These are phyloP conservation scores for Phytophthora ramorum DNA, from an alignment of 352 stramenopile species.

Conservation along the genomic window DNA sequence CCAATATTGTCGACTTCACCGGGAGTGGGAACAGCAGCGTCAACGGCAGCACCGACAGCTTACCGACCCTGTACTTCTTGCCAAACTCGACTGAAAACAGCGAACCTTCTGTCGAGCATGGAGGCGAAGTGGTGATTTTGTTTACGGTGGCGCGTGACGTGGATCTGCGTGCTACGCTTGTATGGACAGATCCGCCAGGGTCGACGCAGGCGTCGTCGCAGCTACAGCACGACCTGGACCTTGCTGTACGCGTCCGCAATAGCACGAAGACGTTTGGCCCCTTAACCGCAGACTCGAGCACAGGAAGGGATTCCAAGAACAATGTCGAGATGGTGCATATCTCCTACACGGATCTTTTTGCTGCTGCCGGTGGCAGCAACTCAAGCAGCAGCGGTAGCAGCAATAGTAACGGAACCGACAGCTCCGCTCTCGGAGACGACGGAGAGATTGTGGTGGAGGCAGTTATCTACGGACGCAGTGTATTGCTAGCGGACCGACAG, in stretches of 20 bases:
- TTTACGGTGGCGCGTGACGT: slow-evolving; percentile 73
- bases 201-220: slow-evolving; percentile 66
- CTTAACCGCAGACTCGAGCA: slow-evolving; percentile 57
- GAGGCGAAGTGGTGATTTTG: slow-evolving; percentile 68
- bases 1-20: slow-evolving; percentile 73
- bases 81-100: slow-evolving; percentile 73
- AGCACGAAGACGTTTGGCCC: slow-evolving; percentile 63
- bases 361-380: slow-evolving; percentile 41
- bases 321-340: slow-evolving; percentile 89
- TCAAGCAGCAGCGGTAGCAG: slow-evolving; percentile 17
- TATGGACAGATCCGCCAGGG: slow-evolving; percentile 82
- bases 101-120: slow-evolving; percentile 60
- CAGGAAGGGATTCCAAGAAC: slow-evolving; percentile 74
- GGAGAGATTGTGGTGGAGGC: slow-evolving; percentile 80
- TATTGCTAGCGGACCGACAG: slow-evolving; percentile 63
- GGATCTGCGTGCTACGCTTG: slow-evolving; percentile 72
- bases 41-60: slow-evolving; percentile 15
- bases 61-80: slow-evolving; percentile 70
- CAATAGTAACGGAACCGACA: slow-evolving; percentile 28
- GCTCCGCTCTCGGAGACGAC: slow-evolving; percentile 35
- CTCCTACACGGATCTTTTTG: slow-evolving; percentile 66
- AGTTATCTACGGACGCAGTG: slow-evolving; percentile 68
- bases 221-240: slow-evolving; percentile 82
- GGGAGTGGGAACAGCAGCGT: slow-evolving; percentile 17
- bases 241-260: slow-evolving; percentile 71